phyloP scores from a whole-genome alignment of 2,329 filamentous ascomycete genomes.

The Harringtonia lauricola region DNA sequence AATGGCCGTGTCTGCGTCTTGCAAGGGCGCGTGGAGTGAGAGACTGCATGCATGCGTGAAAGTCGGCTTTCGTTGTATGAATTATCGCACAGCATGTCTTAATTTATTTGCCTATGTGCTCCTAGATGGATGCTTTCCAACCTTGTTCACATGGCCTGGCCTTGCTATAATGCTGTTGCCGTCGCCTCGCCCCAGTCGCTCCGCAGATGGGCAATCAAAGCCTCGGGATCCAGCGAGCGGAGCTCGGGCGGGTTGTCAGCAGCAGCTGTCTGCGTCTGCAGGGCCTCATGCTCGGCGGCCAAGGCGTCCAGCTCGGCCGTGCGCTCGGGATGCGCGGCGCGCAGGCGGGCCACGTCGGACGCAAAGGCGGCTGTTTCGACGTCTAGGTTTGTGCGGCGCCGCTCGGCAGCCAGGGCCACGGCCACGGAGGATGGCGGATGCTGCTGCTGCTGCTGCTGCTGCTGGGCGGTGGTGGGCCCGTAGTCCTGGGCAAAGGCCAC shows the following conservation, averaged over 20 bases:
- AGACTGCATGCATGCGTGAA: too few species aligned
- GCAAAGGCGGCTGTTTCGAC: conserved; percentile 19
- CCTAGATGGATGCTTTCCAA: too few species aligned
- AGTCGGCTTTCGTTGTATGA: too few species aligned
- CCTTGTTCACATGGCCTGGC: too few species aligned
- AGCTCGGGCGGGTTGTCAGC: neutral
- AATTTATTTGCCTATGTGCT: too few species aligned
- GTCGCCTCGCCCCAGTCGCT: conserved; percentile 3
- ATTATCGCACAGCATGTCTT: too few species aligned
- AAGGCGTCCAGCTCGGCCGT: conserved; percentile 8
- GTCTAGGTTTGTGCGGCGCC: conserved; percentile 3
- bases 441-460: neutral
- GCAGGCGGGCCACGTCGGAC: conserved; percentile 9
- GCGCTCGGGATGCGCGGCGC: conserved; percentile 5
- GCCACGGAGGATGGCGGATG: neutral
- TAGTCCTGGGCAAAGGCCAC: conserved; percentile 19
- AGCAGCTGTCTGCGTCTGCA: neutral
- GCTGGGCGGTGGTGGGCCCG: neutral
- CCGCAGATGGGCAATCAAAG: conserved; percentile 1
- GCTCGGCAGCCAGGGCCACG: conserved; percentile 10
- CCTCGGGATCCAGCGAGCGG: neutral
- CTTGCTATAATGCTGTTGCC: too few species aligned
- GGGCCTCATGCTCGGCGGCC: neutral
- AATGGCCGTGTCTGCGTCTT: too few species aligned
- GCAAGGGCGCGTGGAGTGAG: too few species aligned